Evolutionary conservation across 148 eudicot species (phyloP), one percentile per base, ranked within the genome.

Genomic region (Rhododendron griersonianum): DNA sequence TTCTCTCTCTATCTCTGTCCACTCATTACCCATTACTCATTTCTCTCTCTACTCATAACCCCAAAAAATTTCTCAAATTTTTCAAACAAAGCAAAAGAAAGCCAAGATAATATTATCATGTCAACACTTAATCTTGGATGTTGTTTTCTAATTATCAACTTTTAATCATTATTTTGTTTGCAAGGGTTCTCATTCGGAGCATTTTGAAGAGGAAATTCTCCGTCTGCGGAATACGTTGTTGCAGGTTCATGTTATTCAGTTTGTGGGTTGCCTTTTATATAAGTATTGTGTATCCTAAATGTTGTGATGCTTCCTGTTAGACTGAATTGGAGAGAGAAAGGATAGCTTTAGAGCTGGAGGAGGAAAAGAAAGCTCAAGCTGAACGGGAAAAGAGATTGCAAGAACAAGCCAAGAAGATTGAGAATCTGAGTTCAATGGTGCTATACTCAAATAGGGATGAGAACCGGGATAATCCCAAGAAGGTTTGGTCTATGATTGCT

Each of bases 271-370:
- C 55, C 44, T 23, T 55, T 19, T 9, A 39, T 16, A 33, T 53
- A 50, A 35, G n/a, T 1, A 77, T 51, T 28, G 80, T 11, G 19
- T 83, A 53, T 74, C 67, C 44, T 80, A 69, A 75, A 80, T 16
- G 73, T 51, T 76, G 53, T 57, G 33, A 78, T 48, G 25, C 19
- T 81, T 85, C 44, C 53, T 88, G 45, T 82, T 85, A 97, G 99
- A 94, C 95, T 90, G 99, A 94, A 86, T 88, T 93, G 90, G 99
- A 97, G 88, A 93, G 96, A 88, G 99, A 97, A 88, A 89, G 99
- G 85, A 97, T 97, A 86, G 95, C 99, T 85, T 84, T 97, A 89
- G 99, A 95, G 94, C 90, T 97, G 89, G 99, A 97, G 91, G 98
- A 95, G 91, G 98, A 95, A 91, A 97, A 94, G 91, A 94, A 91